Percentiles rank a stretch among this genome's conserved stretches.
Evolutionary conservation across 257 asterid species (phyloP).

Genomic region (Hygrophila difformis): DNA sequence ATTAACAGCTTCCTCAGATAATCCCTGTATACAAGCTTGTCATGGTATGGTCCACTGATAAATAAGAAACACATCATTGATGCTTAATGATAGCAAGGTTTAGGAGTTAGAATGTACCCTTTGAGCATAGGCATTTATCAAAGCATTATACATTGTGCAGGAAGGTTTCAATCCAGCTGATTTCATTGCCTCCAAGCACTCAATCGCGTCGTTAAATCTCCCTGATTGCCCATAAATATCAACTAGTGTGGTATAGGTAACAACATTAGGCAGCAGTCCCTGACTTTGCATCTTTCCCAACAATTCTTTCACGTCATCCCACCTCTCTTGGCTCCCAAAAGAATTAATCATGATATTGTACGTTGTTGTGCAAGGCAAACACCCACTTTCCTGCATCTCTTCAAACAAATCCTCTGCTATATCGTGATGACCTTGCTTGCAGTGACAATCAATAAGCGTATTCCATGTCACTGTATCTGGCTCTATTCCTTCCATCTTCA

Average conservation of each 20-base stretch:
- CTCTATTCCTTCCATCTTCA: conserved; percentile 67
- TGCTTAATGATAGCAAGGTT: background rate
- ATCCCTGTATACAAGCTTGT: conserved; percentile 67
- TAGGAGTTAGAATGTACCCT: conserved; percentile 40
- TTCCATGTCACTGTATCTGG: conserved; percentile 91
- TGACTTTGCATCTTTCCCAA: conserved; percentile 66
- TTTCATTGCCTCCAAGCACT: conserved; percentile 91
- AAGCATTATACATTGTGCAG: conserved; percentile 89
- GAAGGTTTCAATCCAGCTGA: conserved; percentile 84
- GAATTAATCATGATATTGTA: conserved; percentile 88
- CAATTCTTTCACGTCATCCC: conserved; percentile 74
- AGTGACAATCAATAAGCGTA: conserved; percentile 83
- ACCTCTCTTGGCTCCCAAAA: conserved; percentile 71
- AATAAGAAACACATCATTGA: background rate
- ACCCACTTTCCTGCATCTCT: conserved; percentile 64
- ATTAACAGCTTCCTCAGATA: conserved; percentile 86
- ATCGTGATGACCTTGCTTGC: conserved; percentile 61
- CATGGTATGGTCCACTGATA: too few relatives aligned
- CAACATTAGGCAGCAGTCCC: conserved; percentile 76
- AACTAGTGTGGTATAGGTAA: conserved; percentile 88
- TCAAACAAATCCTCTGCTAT: conserved; percentile 61
- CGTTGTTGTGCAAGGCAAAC: conserved; percentile 72
- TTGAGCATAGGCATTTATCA: conserved; percentile 94
- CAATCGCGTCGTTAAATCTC: conserved; percentile 76
- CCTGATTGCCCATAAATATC: conserved; percentile 87